Evolutionary conservation across 1,139 yeast species (phyloP), one percentile per base, ranked within the genome.

Genomic region (Kodamaea plutei): DNA sequence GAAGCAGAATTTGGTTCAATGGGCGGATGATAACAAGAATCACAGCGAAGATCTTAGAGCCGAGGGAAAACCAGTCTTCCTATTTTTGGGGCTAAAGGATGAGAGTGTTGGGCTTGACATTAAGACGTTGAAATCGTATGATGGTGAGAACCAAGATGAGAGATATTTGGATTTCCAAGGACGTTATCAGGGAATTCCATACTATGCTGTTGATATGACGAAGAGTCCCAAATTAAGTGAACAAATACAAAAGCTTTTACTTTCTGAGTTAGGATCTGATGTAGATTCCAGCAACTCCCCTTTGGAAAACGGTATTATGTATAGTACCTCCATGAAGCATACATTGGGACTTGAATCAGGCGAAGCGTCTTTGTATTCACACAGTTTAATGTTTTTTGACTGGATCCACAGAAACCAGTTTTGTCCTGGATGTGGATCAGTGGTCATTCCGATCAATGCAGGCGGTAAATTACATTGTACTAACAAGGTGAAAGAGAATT

Each of bases 381-480:
- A 88, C 50, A 91, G 87, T 0, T 76, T 81, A 38, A 85, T 84
- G 80, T 84, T 81, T 49, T 52, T 87, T 34, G 96, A 88, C 55
- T 89, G 97, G 96, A 64, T 84, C 33, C 57, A 61, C 32, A 75
- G 91, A 35, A 83, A 81, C 53, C 65, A 70, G 39, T 85, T 72
- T 56, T 89, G 98, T 52, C 91, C 94, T 1, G 94, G 94, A 0
- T 91, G 98, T 61, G 96, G 96, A 0, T 50, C 71, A 2, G 69
- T 64, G 37, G 79, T 78, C 18, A 70, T 82, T 39, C 79, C 87
- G 4, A 72, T 82, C 16, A 79, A 85, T 47, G 95, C 84, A 0
- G 97, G 97, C 1, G 82, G 91, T 8, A 84, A 87, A 56, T 59
- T 88, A 29, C 47, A 55, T 9, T 89, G 98, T 53, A 64, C 69